These are phyloP conservation scores for Grifola frondosa DNA, from an alignment of 1,284 basidiomycete genomes.

Conservation along the genomic window DNA sequence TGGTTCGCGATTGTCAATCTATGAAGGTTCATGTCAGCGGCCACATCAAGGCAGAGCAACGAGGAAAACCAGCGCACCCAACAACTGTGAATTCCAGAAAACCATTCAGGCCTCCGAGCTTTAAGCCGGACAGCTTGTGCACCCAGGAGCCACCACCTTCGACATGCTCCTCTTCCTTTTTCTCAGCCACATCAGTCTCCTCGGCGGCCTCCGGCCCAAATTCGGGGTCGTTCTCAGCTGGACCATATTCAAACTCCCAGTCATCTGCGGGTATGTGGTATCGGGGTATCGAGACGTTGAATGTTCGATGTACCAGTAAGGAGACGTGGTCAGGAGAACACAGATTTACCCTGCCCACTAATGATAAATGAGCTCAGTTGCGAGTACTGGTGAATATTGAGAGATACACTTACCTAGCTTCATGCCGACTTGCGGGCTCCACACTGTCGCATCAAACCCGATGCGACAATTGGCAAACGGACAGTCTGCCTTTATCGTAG, in stretches of 20 bases:
- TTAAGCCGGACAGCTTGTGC: slow-evolving; percentile 66
- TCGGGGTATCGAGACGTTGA: slow-evolving; percentile 95
- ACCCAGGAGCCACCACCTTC: slow-evolving; percentile 79
- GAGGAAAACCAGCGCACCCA: slow-evolving; percentile 58
- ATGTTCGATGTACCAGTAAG: slow-evolving; percentile 89
- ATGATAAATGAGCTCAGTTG: neutral
- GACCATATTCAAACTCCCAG: slow-evolving; percentile 87
- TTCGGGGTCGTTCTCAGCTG: slow-evolving; percentile 75
- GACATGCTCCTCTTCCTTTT: slow-evolving; percentile 30
- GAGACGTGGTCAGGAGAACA: slow-evolving; percentile 95
- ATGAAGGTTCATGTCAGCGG: slow-evolving; percentile 11
- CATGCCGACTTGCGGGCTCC: slow-evolving; percentile 88
- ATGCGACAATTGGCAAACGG: slow-evolving; percentile 82
- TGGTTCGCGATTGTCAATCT: slow-evolving; percentile 93
- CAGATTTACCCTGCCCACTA: slow-evolving; percentile 85
- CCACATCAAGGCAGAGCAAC: slow-evolving; percentile 1
- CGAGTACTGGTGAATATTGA: neutral
- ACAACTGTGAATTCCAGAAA: slow-evolving; percentile 87
- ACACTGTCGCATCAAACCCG: slow-evolving; percentile 82
- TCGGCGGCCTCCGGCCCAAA: slow-evolving; percentile 44
- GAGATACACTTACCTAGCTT: slow-evolving; percentile 62
- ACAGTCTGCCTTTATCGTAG: slow-evolving; percentile 79
- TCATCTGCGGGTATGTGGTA: slow-evolving; percentile 83
- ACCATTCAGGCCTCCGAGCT: slow-evolving; percentile 72
- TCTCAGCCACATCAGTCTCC: slow-evolving; percentile 23